These are phyloP conservation scores for Spinacia oleracea DNA, from an alignment of 179 eudicot species.

Conservation along the genomic window DNA sequence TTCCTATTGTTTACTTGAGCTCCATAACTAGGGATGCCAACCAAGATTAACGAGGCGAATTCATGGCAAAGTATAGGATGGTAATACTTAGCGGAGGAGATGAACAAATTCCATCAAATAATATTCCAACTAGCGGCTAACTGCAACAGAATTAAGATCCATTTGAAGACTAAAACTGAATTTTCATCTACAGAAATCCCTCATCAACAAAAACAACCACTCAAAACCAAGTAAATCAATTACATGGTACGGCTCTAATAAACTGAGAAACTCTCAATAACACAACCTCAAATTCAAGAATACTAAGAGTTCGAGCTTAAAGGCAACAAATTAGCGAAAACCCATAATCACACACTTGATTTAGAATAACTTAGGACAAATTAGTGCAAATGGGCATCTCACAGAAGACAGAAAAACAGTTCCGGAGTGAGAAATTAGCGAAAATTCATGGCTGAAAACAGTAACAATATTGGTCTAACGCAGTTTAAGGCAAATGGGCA, in stretches of 20 bases:
- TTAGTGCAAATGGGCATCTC: slow-evolving; percentile 35
- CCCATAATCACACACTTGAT: slow-evolving; percentile 40
- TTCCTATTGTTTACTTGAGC: slow-evolving; percentile 42
- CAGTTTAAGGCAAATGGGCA: slow-evolving; percentile 39
- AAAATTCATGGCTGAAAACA: slow-evolving; percentile 45
- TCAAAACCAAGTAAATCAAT: slow-evolving; percentile 25
- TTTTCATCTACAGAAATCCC: slow-evolving; percentile 22
- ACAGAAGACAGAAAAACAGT: slow-evolving; percentile 12
- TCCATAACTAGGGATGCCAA: slow-evolving; percentile 35
- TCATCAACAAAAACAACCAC: slow-evolving; percentile 23
- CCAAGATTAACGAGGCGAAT: slow-evolving; percentile 41
- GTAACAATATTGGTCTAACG: slow-evolving; percentile 22
- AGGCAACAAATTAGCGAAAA: slow-evolving; percentile 40
- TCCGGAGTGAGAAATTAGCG: slow-evolving; percentile 43
- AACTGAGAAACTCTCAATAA: not conserved
- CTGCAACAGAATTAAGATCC: slow-evolving; percentile 40
- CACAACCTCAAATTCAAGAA: slow-evolving; percentile 19
- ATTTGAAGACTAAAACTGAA: slow-evolving; percentile 25
- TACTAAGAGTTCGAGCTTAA: slow-evolving; percentile 14
- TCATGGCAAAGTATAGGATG: slow-evolving; percentile 27
- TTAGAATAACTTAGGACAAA: slow-evolving; percentile 27
- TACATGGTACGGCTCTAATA: slow-evolving; percentile 43
- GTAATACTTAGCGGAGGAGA: slow-evolving; percentile 27
- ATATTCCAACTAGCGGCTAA: slow-evolving; percentile 40
- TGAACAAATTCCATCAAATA: slow-evolving; percentile 35